phyloP scores from a whole-genome alignment of 2,329 filamentous ascomycete genomes.

The Alternaria consortialis region DNA sequence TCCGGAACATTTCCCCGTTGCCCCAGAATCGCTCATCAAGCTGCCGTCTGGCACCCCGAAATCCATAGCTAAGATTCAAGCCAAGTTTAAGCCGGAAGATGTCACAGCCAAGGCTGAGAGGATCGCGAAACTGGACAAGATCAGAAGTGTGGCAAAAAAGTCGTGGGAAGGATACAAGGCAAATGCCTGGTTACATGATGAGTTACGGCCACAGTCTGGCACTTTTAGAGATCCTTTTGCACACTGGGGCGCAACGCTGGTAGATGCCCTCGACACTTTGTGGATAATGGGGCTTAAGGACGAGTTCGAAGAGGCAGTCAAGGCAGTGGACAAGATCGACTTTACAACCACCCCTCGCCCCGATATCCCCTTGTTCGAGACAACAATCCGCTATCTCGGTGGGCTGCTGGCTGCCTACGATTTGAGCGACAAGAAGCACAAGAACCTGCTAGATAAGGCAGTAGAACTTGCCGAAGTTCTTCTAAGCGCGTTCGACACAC shows the following conservation, averaged over 20 bases:
- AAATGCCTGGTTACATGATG: slow-evolving; percentile 86
- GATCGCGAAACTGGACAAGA: slow-evolving; percentile 68
- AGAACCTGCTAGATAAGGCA: slow-evolving; percentile 67
- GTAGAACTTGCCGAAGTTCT: slow-evolving; percentile 70
- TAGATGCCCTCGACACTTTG: slow-evolving; percentile 77
- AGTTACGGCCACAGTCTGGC: slow-evolving; percentile 77
- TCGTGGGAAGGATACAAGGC: slow-evolving; percentile 85
- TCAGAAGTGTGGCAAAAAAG: slow-evolving; percentile 78
- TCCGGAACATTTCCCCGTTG: slow-evolving; percentile 79
- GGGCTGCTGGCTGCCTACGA: slow-evolving; percentile 76
- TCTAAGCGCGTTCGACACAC: slow-evolving; percentile 73
- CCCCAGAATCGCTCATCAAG: slow-evolving; percentile 72
- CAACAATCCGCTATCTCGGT: slow-evolving; percentile 75
- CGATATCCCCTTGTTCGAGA: slow-evolving; percentile 74
- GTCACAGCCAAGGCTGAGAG: slow-evolving; percentile 62
- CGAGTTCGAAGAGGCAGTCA: slow-evolving; percentile 71
- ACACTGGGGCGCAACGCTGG: slow-evolving; percentile 87
- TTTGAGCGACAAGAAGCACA: slow-evolving; percentile 63
- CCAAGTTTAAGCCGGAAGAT: slow-evolving; percentile 73
- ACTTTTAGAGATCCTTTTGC: slow-evolving; percentile 82
- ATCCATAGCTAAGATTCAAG: slow-evolving; percentile 79
- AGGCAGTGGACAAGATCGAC: slow-evolving; percentile 67
- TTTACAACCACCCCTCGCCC: slow-evolving; percentile 63
- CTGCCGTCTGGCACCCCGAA: slow-evolving; percentile 77
- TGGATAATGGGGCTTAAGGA: slow-evolving; percentile 75